Conservation (phyloP, 441 rosid species). For the Pelargonium myrrhifolium region DNA sequence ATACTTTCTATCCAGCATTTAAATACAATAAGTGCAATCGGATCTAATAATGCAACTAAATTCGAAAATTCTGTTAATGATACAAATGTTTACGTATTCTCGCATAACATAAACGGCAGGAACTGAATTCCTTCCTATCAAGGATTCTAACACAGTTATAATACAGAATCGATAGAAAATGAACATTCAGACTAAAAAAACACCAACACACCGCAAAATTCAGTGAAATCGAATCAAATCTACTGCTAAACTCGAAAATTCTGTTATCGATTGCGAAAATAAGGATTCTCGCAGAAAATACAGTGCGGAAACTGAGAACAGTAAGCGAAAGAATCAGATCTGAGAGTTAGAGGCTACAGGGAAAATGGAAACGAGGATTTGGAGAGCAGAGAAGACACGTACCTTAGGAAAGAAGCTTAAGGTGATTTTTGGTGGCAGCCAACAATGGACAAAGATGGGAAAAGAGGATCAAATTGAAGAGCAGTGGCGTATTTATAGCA, state of each 20-base stretch:
- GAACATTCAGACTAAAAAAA: no score
- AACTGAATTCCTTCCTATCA: no score
- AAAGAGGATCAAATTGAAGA: background rate
- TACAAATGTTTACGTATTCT: no score
- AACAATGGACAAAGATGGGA: background rate
- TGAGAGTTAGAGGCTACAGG: background rate
- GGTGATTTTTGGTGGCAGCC: background rate
- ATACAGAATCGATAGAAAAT: no score
- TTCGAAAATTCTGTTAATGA: background rate
- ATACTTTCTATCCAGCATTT: no score
- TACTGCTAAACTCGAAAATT: no score
- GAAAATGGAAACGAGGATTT: background rate
- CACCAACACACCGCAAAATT: no score
- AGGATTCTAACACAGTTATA: no score
- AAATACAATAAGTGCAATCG: background rate
- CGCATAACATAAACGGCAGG: no score
- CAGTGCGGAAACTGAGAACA: background rate
- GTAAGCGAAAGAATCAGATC: background rate
- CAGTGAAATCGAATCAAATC: no score
- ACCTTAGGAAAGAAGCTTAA: background rate
- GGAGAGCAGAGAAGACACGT: background rate
- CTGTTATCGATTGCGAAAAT: background rate
- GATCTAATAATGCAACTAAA: background rate
- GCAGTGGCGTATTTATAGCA: conserved; percentile 1
- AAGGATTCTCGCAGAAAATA: background rate